Base-by-base conservation (phyloP, 495 filamentous ascomycete genomes). In the Usnea hakonensis region DNA sequence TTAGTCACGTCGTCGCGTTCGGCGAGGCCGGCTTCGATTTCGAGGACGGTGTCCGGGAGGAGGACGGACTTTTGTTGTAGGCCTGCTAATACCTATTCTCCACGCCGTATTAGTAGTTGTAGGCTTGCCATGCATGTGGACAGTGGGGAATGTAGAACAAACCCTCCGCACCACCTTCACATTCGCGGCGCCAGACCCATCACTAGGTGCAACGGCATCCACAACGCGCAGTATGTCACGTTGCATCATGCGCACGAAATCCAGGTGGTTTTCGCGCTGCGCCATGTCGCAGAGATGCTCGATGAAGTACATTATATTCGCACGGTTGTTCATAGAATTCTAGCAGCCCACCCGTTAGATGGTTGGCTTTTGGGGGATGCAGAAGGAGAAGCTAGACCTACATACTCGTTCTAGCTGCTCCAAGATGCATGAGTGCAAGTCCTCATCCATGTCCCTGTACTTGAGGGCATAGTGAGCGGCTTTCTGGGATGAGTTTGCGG, bases 221-320 rank as follows among this genome's bases (percentile, higher is more conserved):
- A 97, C 87, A 21, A 99, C 84, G 16, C 89, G 78, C 17, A 94
- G 77, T 28, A 97, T 92, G 69, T 99, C 95, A 30, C 91, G 80
- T 70, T 96, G 89, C 74, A 99, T 91, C 91, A 97, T 95, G 56
- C 86, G 85, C 21, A 94, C 83, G 70, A 91, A 97, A 32, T 89
- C 85, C 21, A 77, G 70, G 68, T 91, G 83, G 61, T 85, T 81
- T 60, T 95, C 89, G 56, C 84, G 84, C 21, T 83, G 79, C 19
- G 90, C 87, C 79, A 90, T 83, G 69, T 97, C 93, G 74, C 93
- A 90, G 59, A 99, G 87, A 64, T 91, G 87, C 71, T 97, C 93
- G 70, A 97, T 86, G 78, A 99, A 97, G 76, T 94, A 97, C 88
- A 99, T 93, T 73, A 99, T 96, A 69, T 99, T 99, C 36, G 95